A percentile compares a stretch with the other conserved stretches of the same genome.
phyloP scores from a whole-genome alignment of 352 stramenopile genomes.

The Elongisporangium prolatum region DNA sequence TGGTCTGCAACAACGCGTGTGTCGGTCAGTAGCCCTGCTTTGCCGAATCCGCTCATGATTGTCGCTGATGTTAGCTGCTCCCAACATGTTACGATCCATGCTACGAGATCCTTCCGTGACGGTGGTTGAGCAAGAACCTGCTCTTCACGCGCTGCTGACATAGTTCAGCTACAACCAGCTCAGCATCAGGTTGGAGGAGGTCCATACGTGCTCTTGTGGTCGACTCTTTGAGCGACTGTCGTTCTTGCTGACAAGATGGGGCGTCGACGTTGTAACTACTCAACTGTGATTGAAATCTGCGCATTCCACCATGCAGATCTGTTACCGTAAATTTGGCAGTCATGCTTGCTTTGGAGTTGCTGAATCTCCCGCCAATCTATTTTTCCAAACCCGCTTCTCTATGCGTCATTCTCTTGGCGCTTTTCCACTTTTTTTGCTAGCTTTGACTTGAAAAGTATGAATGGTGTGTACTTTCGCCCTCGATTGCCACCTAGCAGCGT shows the following conservation, averaged over 20 bases:
- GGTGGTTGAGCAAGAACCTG: not conserved
- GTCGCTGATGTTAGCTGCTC: not conserved
- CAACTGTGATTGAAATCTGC: slow-evolving; percentile 5
- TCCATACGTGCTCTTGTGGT: not conserved
- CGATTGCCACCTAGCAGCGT: not conserved
- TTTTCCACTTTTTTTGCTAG: no score
- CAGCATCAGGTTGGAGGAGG: not conserved
- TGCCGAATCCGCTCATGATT: slow-evolving; percentile 4
- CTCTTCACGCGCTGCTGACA: not conserved
- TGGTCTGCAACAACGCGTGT: no score
- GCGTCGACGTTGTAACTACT: no score
- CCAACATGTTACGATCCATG: slow-evolving; percentile 2
- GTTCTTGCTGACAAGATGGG: no score
- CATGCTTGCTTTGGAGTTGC: not conserved
- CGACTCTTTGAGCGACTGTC: not conserved
- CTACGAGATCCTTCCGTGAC: not conserved
- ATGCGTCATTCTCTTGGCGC: no score
- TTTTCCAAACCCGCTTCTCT: no score
- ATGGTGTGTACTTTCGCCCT: not conserved
- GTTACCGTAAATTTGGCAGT: slow-evolving; percentile 5
- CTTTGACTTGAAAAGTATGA: slow-evolving; percentile 1
- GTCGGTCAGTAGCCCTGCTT: no score
- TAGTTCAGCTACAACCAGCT: not conserved
- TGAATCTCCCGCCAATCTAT: slow-evolving; percentile 2
- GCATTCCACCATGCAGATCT: slow-evolving; percentile 10